Base-by-base conservation (phyloP, 2,329 filamentous ascomycete species). In the Talaromyces albobiverticillius region DNA sequence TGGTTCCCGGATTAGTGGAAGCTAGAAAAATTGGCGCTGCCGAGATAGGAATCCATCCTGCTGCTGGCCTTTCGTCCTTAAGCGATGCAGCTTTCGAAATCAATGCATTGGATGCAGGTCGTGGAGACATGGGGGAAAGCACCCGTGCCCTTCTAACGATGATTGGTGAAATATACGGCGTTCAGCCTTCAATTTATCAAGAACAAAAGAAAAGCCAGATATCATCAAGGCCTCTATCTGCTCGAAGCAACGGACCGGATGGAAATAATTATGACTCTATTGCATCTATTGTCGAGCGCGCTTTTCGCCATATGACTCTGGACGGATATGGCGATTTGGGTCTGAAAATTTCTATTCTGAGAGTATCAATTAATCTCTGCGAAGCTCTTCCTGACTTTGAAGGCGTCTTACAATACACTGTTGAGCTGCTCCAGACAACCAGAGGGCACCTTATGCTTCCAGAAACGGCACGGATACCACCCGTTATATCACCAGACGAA, bases 41-140 rank as follows among this genome's bases (percentile, higher is more conserved):
- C n/a, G 94, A 97, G 67, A 89, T 94, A 64, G 94, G 93, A 3
- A 90, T 99, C 32, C 93, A 97, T 72, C 94, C 94, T 38, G 93
- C 93, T 16, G 90, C 93, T 9, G 92, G 90, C 0, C 76, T 96
- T 48, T 86, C 90, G 23, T 86, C 87, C 11, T 75, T 94, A 26
- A 87, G 85, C 54, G 70, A 74, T 59, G 76, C 82, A 10, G 64
- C 71, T 14, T 73, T 75, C 59, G 69, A 74, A 58, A 69, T 75
- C 22, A 74, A 75, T 59, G 69, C 71, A 45, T 64, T 75, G 51
- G 72, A 75, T 58, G 57, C 72, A 52, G 71, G 71, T 1, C 64
- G 69, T 8, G 71, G 70, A 2, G 71, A 74, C 41, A 74, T 74
- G 69, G 71, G 74, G 58, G 61, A 65, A 22, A 74, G 71, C 53